Evolutionary conservation across 768 basidiomycete genomes (phyloP).

Genomic region (Amanita rubescens): DNA sequence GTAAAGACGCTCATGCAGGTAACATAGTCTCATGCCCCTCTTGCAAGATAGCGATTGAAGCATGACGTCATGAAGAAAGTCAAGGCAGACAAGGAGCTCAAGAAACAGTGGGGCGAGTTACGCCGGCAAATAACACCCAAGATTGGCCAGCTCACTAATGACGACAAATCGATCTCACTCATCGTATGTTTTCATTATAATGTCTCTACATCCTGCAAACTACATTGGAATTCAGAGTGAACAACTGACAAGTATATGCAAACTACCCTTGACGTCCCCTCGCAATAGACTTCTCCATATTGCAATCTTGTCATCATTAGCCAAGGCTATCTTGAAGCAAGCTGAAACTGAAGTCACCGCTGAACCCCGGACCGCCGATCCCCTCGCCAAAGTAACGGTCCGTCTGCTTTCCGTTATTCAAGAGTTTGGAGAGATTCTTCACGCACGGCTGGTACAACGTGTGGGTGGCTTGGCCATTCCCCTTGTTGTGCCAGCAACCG

Average conservation of each 20-base stretch:
- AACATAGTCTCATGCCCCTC: slow-evolving; percentile 6
- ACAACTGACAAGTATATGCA: slow-evolving; percentile 30
- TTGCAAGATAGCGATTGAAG: slow-evolving; percentile 48
- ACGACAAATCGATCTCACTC: slow-evolving; percentile 46
- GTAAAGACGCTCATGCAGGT: slow-evolving; percentile 9
- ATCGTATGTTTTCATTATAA: slow-evolving; percentile 42
- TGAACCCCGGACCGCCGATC: slow-evolving; percentile 76
- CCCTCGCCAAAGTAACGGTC: slow-evolving; percentile 71
- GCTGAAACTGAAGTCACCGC: slow-evolving; percentile 92
- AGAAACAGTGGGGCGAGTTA: slow-evolving; percentile 54
- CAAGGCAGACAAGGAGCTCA: slow-evolving; percentile 48
- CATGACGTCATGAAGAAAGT: slow-evolving; percentile 53
- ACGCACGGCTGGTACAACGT: slow-evolving; percentile 78
- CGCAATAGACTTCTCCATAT: slow-evolving; percentile 46
- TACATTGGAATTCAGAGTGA: slow-evolving; percentile 22
- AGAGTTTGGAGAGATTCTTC: slow-evolving; percentile 69
- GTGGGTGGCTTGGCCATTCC: slow-evolving; percentile 88
- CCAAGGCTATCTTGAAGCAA: slow-evolving; percentile 84
- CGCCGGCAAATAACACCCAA: slow-evolving; percentile 81
- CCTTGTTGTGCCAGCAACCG: slow-evolving; percentile 42
- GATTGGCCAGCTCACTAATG: slow-evolving; percentile 82
- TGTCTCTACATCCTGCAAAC: neutral
- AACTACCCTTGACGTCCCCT: slow-evolving; percentile 20
- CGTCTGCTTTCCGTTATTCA: slow-evolving; percentile 54
- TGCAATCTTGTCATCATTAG: slow-evolving; percentile 79